phyloP scores from a whole-genome alignment of 169 alveolate species.

The Eimeria maxima region DNA sequence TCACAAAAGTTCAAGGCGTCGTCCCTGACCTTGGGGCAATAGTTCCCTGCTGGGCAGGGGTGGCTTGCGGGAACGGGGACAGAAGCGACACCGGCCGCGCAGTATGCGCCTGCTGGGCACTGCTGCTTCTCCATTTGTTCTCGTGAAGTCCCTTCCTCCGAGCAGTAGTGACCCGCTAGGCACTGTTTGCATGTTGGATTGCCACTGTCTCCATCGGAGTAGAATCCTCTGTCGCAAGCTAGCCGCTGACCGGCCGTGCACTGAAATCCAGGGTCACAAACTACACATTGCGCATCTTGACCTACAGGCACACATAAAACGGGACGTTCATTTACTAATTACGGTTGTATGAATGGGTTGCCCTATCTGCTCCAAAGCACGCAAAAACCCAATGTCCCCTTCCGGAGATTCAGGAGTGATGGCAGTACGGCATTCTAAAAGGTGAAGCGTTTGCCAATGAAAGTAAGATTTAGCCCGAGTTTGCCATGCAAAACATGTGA shows the following conservation, averaged over 20 bases:
- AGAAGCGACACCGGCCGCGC: conserved; percentile 35
- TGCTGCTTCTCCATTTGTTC: conserved; percentile 61
- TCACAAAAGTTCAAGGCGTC: background rate
- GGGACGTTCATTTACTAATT: background rate
- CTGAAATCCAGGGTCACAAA: conserved; percentile 36
- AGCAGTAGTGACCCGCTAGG: conserved; percentile 59
- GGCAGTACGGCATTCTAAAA: background rate
- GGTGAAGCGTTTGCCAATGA: background rate
- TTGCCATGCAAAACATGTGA: background rate
- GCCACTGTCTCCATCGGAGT: conserved; percentile 6
- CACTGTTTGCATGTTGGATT: background rate
- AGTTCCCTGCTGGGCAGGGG: conserved; percentile 58
- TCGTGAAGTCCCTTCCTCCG: conserved; percentile 37
- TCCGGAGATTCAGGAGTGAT: background rate
- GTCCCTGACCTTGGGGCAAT: conserved; percentile 65
- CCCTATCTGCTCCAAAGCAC: background rate
- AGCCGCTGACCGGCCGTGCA: conserved; percentile 26
- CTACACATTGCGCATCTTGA: conserved; percentile 44
- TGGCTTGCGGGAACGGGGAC: conserved; percentile 66
- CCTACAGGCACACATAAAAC: background rate
- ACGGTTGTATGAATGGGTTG: background rate
- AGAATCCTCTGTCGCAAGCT: conserved; percentile 34
- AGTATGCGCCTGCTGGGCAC: conserved; percentile 71
- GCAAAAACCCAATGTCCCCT: background rate
- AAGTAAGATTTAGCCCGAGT: background rate